phyloP scores from a whole-genome alignment of 1,284 basidiomycete genomes.

The Cryptococcus neoformans region DNA sequence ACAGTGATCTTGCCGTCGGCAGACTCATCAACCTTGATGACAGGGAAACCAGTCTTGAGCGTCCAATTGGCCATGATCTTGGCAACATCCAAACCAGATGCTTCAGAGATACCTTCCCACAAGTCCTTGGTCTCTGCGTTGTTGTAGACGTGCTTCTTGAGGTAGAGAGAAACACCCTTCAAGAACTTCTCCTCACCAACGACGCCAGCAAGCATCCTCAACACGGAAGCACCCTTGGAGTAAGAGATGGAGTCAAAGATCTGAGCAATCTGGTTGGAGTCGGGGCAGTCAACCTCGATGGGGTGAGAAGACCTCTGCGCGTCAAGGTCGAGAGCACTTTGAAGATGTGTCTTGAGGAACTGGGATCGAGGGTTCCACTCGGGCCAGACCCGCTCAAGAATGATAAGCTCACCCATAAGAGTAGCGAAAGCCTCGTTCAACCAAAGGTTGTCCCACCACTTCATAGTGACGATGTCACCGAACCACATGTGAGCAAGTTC shows the following conservation, averaged over 20 bases:
- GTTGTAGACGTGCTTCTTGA: slow-evolving; percentile 79
- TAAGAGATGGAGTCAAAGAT: slow-evolving; percentile 86
- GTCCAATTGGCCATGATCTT: slow-evolving; percentile 93
- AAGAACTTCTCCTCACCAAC: slow-evolving; percentile 88
- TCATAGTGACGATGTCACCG: slow-evolving; percentile 87
- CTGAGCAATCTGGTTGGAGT: slow-evolving; percentile 82
- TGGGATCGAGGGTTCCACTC: slow-evolving; percentile 56
- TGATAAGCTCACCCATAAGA: slow-evolving; percentile 81
- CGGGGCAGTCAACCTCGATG: slow-evolving; percentile 88
- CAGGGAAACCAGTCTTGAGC: slow-evolving; percentile 82
- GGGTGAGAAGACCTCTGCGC: slow-evolving; percentile 90
- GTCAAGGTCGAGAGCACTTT: slow-evolving; percentile 72
- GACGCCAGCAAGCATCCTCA: slow-evolving; percentile 87
- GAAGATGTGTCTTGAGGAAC: slow-evolving; percentile 56
- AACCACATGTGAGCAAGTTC: slow-evolving; percentile 60
- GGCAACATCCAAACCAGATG: slow-evolving; percentile 73
- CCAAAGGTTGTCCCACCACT: slow-evolving; percentile 89
- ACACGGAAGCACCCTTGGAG: slow-evolving; percentile 78
- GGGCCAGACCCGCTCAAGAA: slow-evolving; percentile 64
- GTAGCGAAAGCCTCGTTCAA: slow-evolving; percentile 76
- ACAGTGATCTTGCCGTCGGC: slow-evolving; percentile 63
- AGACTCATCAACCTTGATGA: slow-evolving; percentile 80
- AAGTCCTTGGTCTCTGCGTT: slow-evolving; percentile 86
- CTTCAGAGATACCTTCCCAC: slow-evolving; percentile 80
- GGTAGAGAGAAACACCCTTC: slow-evolving; percentile 83